These are phyloP conservation scores for Boletus vinaceobasis DNA, from an alignment of 768 basidiomycete genomes.

Conservation along the genomic window DNA sequence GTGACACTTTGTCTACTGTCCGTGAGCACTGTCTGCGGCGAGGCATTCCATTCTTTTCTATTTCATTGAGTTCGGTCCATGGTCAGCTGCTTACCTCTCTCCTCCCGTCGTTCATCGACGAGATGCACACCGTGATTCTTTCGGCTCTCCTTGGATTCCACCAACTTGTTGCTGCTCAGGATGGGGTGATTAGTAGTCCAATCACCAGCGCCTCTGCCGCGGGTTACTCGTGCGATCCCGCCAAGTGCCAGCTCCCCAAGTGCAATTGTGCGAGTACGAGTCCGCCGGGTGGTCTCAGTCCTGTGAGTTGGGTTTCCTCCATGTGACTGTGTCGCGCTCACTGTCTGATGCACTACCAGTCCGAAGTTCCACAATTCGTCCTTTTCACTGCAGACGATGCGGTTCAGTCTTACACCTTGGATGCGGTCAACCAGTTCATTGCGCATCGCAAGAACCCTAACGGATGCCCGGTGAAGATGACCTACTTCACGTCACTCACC, in stretches of 20 bases:
- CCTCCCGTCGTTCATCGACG: not conserved
- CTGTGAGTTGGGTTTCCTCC: not conserved
- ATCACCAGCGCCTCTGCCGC: not conserved
- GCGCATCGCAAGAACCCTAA: not conserved
- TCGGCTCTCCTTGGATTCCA: not conserved
- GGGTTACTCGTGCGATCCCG: not conserved
- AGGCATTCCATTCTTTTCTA: not conserved
- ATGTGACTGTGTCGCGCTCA: not conserved
- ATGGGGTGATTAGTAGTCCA: not conserved
- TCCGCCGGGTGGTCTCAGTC: slow-evolving; percentile 1
- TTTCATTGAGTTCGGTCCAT: not conserved
- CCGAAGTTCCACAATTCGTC: not conserved
- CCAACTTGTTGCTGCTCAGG: not conserved
- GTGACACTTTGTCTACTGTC: not conserved
- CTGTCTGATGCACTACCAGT: not conserved
- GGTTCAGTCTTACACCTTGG: not conserved
- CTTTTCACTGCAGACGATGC: slow-evolving; percentile 1
- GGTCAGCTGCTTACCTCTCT: not conserved
- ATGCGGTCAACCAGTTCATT: slow-evolving; percentile 1
- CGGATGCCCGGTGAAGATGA: not conserved
- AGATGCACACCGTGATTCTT: not conserved
- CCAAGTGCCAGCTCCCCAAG: not conserved
- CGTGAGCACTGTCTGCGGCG: not conserved
- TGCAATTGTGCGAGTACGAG: slow-evolving; percentile 1
- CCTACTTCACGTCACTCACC: slow-evolving; percentile 4